Conservation (phyloP, 805 yeast genomes). For the Kazachstania bromeliacearum region DNA sequence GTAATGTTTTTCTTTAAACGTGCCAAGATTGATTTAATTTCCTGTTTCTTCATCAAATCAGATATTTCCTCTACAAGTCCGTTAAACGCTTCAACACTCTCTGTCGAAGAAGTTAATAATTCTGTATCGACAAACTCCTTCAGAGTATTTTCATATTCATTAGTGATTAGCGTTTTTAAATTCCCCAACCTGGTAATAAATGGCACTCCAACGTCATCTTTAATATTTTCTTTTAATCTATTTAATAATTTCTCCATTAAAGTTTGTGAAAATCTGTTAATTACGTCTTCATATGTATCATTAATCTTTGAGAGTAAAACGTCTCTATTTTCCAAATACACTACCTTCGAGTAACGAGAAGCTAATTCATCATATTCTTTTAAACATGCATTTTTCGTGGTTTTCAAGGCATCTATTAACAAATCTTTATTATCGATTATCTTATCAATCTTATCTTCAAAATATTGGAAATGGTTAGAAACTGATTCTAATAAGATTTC, state of each 20-base stretch:
- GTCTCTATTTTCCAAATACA: conserved; percentile 54
- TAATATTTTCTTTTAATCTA: conserved; percentile 22
- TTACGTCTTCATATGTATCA: conserved; percentile 35
- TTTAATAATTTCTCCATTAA: conserved; percentile 30
- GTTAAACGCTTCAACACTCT: neutral
- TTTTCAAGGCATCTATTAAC: conserved; percentile 36
- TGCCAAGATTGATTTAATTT: conserved; percentile 34
- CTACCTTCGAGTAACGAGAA: conserved; percentile 57
- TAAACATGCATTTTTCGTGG: conserved; percentile 40
- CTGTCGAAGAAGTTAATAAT: neutral
- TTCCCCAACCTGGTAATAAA: neutral
- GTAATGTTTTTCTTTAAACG: conserved; percentile 40
- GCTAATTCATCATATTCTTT: conserved; percentile 60
- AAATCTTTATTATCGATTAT: conserved; percentile 20
- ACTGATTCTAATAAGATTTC: conserved; percentile 60
- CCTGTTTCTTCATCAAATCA: neutral
- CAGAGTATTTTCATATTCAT: neutral
- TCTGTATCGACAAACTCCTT: neutral
- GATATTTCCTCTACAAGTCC: neutral
- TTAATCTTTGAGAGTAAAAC: conserved; percentile 43
- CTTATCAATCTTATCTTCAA: conserved; percentile 24
- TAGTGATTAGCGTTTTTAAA: neutral
- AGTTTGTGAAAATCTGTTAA: conserved; percentile 33
- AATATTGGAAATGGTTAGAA: conserved; percentile 34
- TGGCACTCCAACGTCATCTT: conserved; percentile 16